Evolutionary conservation across 2,329 filamentous ascomycete genomes (phyloP).

Genomic region (Ophiostoma novo-ulmi): DNA sequence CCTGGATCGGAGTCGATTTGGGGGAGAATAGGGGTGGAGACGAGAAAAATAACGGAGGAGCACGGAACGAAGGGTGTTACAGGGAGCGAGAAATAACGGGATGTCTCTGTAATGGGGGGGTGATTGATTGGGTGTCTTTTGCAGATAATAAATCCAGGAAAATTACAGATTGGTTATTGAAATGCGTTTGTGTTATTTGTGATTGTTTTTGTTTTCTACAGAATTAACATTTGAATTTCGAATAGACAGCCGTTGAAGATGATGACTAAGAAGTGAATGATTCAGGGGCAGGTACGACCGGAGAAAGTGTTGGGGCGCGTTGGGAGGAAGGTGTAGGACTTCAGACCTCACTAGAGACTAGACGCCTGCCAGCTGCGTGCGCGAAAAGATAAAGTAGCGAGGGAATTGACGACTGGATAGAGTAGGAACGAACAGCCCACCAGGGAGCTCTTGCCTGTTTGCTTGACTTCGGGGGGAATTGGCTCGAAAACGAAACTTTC

Average conservation of each 20-base stretch:
- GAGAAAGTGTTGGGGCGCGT: conserved; percentile 21
- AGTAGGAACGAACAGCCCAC: neutral
- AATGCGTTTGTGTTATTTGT: neutral
- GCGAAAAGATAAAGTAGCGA: conserved; percentile 19
- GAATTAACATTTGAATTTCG: neutral
- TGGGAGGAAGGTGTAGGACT: conserved; percentile 8
- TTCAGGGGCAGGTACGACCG: conserved; percentile 16
- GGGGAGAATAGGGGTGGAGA: conserved; percentile 22
- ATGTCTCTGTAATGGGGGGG: neutral
- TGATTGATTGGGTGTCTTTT: neutral
- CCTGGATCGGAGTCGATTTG: conserved; percentile 23
- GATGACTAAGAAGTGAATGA: conserved; percentile 12
- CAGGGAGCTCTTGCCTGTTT: conserved; percentile 15
- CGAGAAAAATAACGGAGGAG: conserved; percentile 19
- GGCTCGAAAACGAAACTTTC: conserved; percentile 23
- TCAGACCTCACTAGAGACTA: neutral
- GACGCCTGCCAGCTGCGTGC: conserved; percentile 1
- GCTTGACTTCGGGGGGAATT: conserved; percentile 25
- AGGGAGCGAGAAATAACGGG: conserved; percentile 12
- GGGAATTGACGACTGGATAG: conserved; percentile 22
- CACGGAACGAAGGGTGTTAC: conserved; percentile 18
- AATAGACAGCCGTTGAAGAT: neutral
- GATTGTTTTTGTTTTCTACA: neutral
- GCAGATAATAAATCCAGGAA: neutral
- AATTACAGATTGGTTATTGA: neutral